Evolutionary conservation across 2,329 filamentous ascomycete species (phyloP).

Genomic region (Didymosphaeria variabile): DNA sequence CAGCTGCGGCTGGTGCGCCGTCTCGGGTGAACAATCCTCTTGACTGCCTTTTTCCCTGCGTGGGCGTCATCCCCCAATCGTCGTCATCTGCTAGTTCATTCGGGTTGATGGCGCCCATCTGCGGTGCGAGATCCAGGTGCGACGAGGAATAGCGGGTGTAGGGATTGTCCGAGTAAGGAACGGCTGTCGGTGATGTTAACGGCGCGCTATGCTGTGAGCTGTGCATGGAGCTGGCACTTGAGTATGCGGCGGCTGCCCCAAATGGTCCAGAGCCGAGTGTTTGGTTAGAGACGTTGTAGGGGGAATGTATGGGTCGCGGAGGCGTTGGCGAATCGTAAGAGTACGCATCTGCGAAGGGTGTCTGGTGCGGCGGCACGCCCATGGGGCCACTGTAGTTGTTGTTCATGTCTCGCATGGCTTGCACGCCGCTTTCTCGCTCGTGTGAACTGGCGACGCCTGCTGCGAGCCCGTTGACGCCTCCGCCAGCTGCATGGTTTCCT

Average conservation of each 20-base stretch:
- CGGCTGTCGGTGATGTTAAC: slow-evolving; percentile 50
- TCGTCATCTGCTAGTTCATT: slow-evolving; percentile 86
- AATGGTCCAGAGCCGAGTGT: slow-evolving; percentile 46
- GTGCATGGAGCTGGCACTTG: slow-evolving; percentile 54
- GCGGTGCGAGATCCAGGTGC: slow-evolving; percentile 41
- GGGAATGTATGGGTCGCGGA: slow-evolving; percentile 32
- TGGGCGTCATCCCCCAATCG: slow-evolving; percentile 77
- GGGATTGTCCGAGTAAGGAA: slow-evolving; percentile 68
- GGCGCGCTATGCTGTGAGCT: slow-evolving; percentile 62
- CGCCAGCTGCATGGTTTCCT: slow-evolving; percentile 66
- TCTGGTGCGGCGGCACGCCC: slow-evolving; percentile 36
- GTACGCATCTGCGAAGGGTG: slow-evolving; percentile 38
- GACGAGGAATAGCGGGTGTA: slow-evolving; percentile 67
- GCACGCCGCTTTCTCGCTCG: slow-evolving; percentile 68
- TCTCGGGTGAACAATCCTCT: slow-evolving; percentile 56
- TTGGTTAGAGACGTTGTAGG: slow-evolving; percentile 52
- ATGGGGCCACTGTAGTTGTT: slow-evolving; percentile 29
- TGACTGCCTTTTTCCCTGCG: slow-evolving; percentile 62
- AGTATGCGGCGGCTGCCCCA: slow-evolving; percentile 47
- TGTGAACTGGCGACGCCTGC: slow-evolving; percentile 70
- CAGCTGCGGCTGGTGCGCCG: slow-evolving; percentile 53
- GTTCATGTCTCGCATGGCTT: slow-evolving; percentile 63
- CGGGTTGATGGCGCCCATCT: slow-evolving; percentile 70
- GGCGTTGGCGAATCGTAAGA: slow-evolving; percentile 36
- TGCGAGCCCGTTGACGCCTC: slow-evolving; percentile 74